phyloP scores from a whole-genome alignment of 2,329 filamentous ascomycete genomes.

The Diaporthe sp. region DNA sequence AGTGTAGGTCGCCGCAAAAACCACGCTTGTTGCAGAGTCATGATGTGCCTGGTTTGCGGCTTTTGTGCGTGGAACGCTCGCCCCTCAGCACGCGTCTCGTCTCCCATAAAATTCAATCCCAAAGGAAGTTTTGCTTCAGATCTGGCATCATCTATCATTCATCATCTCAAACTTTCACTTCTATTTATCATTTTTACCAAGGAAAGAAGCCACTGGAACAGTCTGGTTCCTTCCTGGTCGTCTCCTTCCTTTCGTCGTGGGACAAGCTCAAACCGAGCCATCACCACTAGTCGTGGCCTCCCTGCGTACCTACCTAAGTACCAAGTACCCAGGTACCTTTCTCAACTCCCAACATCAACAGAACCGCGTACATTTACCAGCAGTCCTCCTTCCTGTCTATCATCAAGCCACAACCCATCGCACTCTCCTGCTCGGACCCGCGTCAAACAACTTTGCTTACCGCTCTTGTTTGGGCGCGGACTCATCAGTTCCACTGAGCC shows the following conservation, averaged over 20 bases:
- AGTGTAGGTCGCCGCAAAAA: slow-evolving; percentile 34
- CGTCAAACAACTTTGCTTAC: neutral
- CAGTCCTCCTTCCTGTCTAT: neutral
- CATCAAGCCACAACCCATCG: neutral
- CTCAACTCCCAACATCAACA: slow-evolving; percentile 3
- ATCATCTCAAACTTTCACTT: neutral
- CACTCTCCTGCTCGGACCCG: neutral
- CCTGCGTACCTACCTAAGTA: neutral
- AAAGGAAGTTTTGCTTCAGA: neutral
- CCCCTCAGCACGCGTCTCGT: slow-evolving; percentile 14
- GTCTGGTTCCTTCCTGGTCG: neutral
- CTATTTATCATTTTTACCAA: neutral
- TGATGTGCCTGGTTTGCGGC: slow-evolving; percentile 27
- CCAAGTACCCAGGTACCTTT: slow-evolving; percentile 4
- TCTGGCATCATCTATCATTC: neutral
- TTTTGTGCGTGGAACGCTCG: slow-evolving; percentile 38
- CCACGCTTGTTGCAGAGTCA: slow-evolving; percentile 34
- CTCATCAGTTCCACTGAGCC: slow-evolving; percentile 2
- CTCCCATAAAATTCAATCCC: slow-evolving; percentile 9
- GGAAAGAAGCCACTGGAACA: slow-evolving; percentile 11
- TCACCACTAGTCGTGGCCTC: slow-evolving; percentile 1
- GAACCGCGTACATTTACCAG: neutral
- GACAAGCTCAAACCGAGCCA: neutral
- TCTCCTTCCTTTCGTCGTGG: neutral
- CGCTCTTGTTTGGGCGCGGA: slow-evolving; percentile 4